Evolutionary conservation across 2,329 filamentous ascomycete genomes (phyloP).

Genomic region (Akanthomyces dipterigenus): DNA sequence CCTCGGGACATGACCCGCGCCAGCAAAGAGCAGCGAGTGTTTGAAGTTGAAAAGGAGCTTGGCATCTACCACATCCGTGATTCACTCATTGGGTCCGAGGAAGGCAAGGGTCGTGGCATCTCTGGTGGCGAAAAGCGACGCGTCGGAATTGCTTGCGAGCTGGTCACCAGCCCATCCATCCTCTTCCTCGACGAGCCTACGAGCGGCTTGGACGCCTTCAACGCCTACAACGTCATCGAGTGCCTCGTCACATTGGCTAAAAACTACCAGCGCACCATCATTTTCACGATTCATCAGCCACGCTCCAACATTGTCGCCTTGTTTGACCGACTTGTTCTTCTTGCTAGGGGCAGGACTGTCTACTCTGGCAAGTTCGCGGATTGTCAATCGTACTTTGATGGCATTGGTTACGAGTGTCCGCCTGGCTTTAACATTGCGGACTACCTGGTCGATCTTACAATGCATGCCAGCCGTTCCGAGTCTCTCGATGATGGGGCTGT

Average conservation of each 20-base stretch:
- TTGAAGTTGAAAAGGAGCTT: conserved; percentile 91
- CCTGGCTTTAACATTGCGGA: conserved; percentile 98
- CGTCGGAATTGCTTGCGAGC: conserved; percentile 93
- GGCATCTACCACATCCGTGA: conserved; percentile 92
- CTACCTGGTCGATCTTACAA: conserved; percentile 93
- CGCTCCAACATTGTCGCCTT: conserved; percentile 96
- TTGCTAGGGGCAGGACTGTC: conserved; percentile 83
- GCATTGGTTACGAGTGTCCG: conserved; percentile 85
- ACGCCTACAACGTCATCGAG: conserved; percentile 96
- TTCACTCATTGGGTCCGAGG: conserved; percentile 92
- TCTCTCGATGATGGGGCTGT: conserved; percentile 48
- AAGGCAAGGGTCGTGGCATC: conserved; percentile 88
- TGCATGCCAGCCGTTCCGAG: conserved; percentile 72
- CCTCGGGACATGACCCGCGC: conserved; percentile 81
- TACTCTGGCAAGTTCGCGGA: conserved; percentile 86
- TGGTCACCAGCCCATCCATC: conserved; percentile 95
- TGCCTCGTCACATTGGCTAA: conserved; percentile 92
- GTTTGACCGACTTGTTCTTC: conserved; percentile 86
- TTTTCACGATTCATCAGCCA: conserved; percentile 97
- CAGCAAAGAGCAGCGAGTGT: conserved; percentile 85
- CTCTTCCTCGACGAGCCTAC: conserved; percentile 96
- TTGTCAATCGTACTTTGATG: conserved; percentile 89
- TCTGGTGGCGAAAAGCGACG: conserved; percentile 95
- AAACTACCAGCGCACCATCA: conserved; percentile 91
- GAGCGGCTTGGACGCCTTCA: conserved; percentile 91